Evolutionary conservation across 257 asterid genomes (phyloP), one percentile per base, ranked within the genome.

Genomic region (Plantago elongata): DNA sequence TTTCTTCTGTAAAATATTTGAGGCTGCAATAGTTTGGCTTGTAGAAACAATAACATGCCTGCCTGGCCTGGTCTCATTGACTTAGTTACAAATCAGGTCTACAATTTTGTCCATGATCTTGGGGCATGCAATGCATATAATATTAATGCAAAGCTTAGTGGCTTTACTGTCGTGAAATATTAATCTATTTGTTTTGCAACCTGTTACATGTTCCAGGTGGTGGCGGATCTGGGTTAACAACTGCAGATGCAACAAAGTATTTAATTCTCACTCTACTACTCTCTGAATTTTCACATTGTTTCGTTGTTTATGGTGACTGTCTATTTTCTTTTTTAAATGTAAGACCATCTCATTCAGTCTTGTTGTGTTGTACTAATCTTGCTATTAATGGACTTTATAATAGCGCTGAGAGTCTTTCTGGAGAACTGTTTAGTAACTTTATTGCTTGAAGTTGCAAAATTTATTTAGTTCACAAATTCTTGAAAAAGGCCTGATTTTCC

Each of bases 241-340:
- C 84, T 46, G 74, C 89, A 42, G 88, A 85, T 67, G 91, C 91
- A 22, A 88, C 98, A 73, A 90, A 90, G 98, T 90, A 90, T 68
- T 14, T 69, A 22, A 68, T 70, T 71, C 67, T 65, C 70, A 30
- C 47, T 65, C 62, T 42, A 27, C 11, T 9, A 9, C 10, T 22
- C 27, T 22, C 27, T 22, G 27, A 22, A 22, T 8, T 54, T 12
- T n/a, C 43, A 7, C 13, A 17, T 18, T 51, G 37, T 27, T 13
- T 54, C 40, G 40, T 60, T 63, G 38, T 49, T 60, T 14, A 27
- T 60, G 34, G 18, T 62, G 45, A 64, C 17, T 71, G 42, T 13
- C 55, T 60, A 63, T 17, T 34, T 30, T 45, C 3, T 34, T 34
- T 34, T 34, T 34, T 34, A 1, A 1, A 34, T 55, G 59, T 3